phyloP scores from a whole-genome alignment of 2,329 filamentous ascomycete genomes.

The Penicillium brasilianum region DNA sequence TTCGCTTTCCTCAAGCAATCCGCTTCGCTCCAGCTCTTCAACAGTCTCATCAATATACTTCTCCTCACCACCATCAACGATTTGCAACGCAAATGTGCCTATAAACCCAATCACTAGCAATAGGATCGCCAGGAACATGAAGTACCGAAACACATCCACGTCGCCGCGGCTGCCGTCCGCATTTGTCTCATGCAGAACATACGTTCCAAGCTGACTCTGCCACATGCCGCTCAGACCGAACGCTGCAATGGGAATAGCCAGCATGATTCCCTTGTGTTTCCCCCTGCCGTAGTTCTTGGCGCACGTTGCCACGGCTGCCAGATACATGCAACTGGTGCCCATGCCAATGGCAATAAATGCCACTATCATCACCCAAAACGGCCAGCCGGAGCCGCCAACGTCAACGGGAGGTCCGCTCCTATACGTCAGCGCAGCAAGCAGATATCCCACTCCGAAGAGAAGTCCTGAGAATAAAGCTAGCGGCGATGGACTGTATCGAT shows the following conservation, averaged over 20 bases:
- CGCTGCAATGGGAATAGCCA: slow-evolving; percentile 87
- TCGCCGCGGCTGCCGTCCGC: slow-evolving; percentile 65
- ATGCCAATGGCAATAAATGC: slow-evolving; percentile 83
- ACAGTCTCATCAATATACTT: slow-evolving; percentile 88
- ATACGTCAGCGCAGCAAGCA: slow-evolving; percentile 81
- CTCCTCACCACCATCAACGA: slow-evolving; percentile 76
- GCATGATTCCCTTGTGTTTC: slow-evolving; percentile 82
- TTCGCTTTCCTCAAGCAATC: slow-evolving; percentile 72
- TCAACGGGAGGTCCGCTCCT: slow-evolving; percentile 60
- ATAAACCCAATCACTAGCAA: slow-evolving; percentile 72
- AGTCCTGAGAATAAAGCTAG: slow-evolving; percentile 73
- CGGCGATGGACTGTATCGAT: slow-evolving; percentile 80
- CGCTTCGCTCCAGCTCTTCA: slow-evolving; percentile 88
- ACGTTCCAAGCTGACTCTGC: slow-evolving; percentile 85
- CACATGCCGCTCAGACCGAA: slow-evolving; percentile 96
- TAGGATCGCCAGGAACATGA: slow-evolving; percentile 79
- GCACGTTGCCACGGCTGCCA: slow-evolving; percentile 88
- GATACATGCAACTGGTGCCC: slow-evolving; percentile 86
- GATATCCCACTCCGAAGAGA: slow-evolving; percentile 80
- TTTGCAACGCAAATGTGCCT: slow-evolving; percentile 73
- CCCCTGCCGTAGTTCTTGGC: slow-evolving; percentile 97
- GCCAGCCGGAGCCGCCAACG: slow-evolving; percentile 63
- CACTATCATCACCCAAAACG: slow-evolving; percentile 81
- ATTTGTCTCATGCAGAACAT: slow-evolving; percentile 72
- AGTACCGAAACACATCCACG: slow-evolving; percentile 81